Conservation (phyloP, 208 protist genomes). For the Acanthamoeba lenticulata region DNA sequence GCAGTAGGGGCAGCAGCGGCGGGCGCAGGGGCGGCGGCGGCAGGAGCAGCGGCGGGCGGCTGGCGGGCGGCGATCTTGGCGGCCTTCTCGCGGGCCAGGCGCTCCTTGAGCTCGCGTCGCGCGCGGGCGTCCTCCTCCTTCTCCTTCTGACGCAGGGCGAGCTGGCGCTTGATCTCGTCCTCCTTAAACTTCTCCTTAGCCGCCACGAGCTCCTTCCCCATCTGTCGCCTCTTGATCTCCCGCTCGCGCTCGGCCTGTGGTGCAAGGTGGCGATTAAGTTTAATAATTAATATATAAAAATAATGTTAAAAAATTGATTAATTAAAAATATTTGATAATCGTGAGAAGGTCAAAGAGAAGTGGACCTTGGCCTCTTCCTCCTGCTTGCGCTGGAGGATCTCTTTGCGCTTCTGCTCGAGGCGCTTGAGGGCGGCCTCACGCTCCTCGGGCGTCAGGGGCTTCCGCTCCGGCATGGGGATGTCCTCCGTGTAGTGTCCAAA, state of each 20-base stretch:
- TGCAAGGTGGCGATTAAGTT: not conserved
- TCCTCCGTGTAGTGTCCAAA: not conserved
- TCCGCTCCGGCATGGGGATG: conserved; percentile 16
- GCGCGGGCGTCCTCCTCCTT: conserved; percentile 10
- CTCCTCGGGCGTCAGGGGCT: conserved; percentile 8
- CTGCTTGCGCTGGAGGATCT: not conserved
- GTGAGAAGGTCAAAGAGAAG: not conserved
- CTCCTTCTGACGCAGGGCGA: not conserved
- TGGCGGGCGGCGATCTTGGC: conserved; percentile 1
- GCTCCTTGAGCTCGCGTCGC: not conserved
- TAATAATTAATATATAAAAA: too few species aligned
- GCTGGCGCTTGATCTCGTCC: not conserved
- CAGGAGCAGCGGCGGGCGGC: not conserved
- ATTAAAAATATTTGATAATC: too few species aligned
- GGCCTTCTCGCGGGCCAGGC: not conserved
- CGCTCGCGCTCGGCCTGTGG: not conserved
- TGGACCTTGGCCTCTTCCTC: conserved; percentile 4
- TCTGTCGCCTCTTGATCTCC: conserved; percentile 1
- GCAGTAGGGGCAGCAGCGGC: not conserved
- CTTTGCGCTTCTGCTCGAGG: conserved; percentile 17
- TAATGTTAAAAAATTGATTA: too few species aligned
- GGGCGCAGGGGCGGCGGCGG: too few species aligned
- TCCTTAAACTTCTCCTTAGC: conserved; percentile 49
- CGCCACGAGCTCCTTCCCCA: not conserved
- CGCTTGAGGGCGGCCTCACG: conserved; percentile 1